Evolutionary conservation across 2,329 filamentous ascomycete genomes (phyloP).

Genomic region (Aspergillus sp.): DNA sequence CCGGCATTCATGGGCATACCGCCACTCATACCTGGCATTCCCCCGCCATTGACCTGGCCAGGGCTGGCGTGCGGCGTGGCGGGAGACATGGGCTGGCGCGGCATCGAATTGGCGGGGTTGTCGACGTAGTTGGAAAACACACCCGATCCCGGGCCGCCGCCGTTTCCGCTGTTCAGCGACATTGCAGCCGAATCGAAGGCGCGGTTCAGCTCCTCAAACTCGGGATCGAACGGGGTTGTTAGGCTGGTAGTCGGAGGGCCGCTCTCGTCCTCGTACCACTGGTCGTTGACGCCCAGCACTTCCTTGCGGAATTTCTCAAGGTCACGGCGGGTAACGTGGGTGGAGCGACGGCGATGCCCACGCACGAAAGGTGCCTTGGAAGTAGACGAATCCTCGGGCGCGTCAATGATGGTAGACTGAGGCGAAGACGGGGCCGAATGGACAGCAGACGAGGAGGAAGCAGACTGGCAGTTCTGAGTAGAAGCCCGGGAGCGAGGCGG

Average conservation of each 20-base stretch:
- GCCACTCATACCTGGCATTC: constrained; percentile 29
- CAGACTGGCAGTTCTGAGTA: too few relatives aligned
- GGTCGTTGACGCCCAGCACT: constrained; percentile 23
- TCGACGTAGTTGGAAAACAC: constrained; percentile 27
- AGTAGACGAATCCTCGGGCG: constrained; percentile 17
- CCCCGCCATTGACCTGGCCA: constrained; percentile 26
- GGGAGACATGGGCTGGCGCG: constrained; percentile 27
- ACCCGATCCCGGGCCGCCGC: constrained; percentile 18
- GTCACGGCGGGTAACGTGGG: constrained; percentile 31
- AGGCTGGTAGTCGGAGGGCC: constrained; percentile 11
- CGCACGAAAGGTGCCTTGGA: constrained; percentile 27
- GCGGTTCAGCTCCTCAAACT: constrained; percentile 26
- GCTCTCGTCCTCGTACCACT: constrained; percentile 22
- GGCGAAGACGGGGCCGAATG: not conserved
- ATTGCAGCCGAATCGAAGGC: constrained; percentile 26
- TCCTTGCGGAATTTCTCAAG: constrained; percentile 30
- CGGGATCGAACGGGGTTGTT: constrained; percentile 17
- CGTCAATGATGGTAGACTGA: constrained; percentile 23
- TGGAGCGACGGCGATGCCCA: constrained; percentile 34
- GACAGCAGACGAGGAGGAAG: not conserved
- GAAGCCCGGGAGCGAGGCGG: too few relatives aligned
- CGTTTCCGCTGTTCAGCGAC: constrained; percentile 26
- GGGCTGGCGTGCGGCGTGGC: constrained; percentile 21
- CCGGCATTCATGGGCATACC: constrained; percentile 38
- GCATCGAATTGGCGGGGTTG: constrained; percentile 18